Evolutionary conservation across 768 basidiomycete genomes (phyloP).

Genomic region (Trametes cubensis): DNA sequence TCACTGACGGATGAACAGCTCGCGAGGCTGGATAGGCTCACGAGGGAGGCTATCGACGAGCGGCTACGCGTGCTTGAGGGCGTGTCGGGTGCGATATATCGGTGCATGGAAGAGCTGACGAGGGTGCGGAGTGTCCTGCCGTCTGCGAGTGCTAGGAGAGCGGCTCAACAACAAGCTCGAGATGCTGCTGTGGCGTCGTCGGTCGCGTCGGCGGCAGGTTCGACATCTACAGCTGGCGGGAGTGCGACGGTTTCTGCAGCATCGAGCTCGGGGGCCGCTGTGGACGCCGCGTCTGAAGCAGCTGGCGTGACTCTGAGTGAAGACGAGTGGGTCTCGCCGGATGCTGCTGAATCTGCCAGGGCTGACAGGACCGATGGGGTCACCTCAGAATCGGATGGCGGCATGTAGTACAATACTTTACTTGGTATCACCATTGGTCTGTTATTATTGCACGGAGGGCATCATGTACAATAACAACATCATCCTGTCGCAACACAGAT

Average conservation of each 20-base stretch:
- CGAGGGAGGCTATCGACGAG: conserved; percentile 84
- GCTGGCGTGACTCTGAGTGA: background rate
- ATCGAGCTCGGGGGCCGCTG: no score
- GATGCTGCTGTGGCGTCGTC: background rate
- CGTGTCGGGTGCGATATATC: conserved; percentile 72
- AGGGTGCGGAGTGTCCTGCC: conserved; percentile 75
- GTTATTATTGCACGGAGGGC: background rate
- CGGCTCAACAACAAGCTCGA: background rate
- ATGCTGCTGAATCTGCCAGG: no score
- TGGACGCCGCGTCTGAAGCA: no score
- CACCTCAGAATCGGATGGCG: background rate
- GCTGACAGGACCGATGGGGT: background rate
- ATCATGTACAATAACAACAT: background rate
- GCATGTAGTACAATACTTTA: no score
- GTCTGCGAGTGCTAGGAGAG: conserved; percentile 10
- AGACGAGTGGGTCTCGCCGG: background rate
- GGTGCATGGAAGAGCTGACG: conserved; percentile 79
- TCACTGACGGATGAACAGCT: conserved; percentile 65
- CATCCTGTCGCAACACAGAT: background rate
- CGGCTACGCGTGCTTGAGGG: conserved; percentile 77
- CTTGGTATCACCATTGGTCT: background rate
- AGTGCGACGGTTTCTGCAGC: no score
- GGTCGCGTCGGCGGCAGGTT: background rate
- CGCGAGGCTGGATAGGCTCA: conserved; percentile 61
- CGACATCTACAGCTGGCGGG: background rate